A percentile compares a stretch with the other conserved stretches of the same genome.
These are phyloP conservation scores for Cicer judaicum DNA, from an alignment of 306 rosid genomes.

Conservation along the genomic window DNA sequence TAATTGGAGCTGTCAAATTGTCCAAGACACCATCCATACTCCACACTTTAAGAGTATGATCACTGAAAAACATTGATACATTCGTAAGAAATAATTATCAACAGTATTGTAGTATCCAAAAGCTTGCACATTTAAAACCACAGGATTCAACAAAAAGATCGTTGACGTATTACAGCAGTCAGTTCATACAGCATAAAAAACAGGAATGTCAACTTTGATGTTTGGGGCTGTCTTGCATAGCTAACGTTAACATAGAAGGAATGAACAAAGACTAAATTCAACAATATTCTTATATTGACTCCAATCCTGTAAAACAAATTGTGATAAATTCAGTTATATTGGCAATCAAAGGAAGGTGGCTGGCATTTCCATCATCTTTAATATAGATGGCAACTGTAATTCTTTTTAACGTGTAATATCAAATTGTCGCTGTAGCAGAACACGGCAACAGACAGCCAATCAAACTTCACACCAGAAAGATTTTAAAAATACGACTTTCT, in stretches of 20 bases:
- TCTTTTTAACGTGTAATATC: not conserved
- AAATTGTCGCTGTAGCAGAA: not conserved
- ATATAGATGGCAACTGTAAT: not conserved
- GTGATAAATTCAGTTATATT: conserved; percentile 5
- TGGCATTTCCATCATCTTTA: conserved; percentile 1
- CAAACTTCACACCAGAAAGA: not conserved
- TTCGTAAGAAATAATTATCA: conserved; percentile 36
- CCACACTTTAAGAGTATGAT: conserved; percentile 94
- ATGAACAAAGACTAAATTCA: not conserved
- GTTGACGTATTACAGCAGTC: conserved; percentile 1
- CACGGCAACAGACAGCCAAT: not conserved
- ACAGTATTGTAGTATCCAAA: not conserved
- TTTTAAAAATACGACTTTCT: not conserved
- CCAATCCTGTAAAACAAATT: not conserved
- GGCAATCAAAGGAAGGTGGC: not conserved
- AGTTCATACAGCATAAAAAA: conserved; percentile 30
- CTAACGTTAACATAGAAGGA: conserved; percentile 7
- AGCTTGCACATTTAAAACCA: conserved; percentile 1
- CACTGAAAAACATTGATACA: conserved; percentile 55
- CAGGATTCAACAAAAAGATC: conserved; percentile 1
- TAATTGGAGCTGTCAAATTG: conserved; percentile 49
- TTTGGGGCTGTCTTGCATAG: conserved; percentile 4
- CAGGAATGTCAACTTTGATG: conserved; percentile 22
- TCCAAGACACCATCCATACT: conserved; percentile 70
- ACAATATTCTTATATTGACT: not conserved